phyloP scores from a whole-genome alignment of 1,284 basidiomycete species.

The Rhodotorula sp. region DNA sequence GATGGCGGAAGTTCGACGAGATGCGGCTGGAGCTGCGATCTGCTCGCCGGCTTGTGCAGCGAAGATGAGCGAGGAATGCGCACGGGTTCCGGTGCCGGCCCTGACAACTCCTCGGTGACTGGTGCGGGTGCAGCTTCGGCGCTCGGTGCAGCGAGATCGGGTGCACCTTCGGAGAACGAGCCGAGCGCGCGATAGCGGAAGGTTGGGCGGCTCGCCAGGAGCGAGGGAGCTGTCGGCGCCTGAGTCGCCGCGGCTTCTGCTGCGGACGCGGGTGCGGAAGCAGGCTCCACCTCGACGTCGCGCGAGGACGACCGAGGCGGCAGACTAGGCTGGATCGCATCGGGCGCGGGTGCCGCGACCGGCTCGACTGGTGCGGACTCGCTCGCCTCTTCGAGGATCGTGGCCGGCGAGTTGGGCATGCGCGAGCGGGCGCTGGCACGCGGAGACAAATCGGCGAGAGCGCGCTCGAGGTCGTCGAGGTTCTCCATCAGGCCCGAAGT shows the following conservation, averaged over 20 bases:
- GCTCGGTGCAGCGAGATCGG: background rate
- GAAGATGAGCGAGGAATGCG: slow-evolving; percentile 30
- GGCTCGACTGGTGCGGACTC: background rate
- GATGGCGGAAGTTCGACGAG: slow-evolving; percentile 34
- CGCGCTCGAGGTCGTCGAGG: slow-evolving; percentile 45
- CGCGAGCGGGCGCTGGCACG: slow-evolving; percentile 7
- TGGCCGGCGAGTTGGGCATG: background rate
- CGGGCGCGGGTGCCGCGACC: background rate
- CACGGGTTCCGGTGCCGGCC: background rate
- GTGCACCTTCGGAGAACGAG: background rate
- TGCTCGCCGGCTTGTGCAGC: slow-evolving; percentile 11
- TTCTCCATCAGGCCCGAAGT: slow-evolving; percentile 43
- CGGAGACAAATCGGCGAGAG: slow-evolving; percentile 43
- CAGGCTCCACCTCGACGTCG: background rate
- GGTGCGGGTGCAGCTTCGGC: background rate
- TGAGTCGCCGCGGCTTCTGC: background rate
- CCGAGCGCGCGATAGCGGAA: slow-evolving; percentile 21
- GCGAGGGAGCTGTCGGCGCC: background rate
- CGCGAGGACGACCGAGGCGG: background rate
- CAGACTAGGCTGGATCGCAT: background rate
- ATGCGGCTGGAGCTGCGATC: background rate
- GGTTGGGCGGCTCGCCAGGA: slow-evolving; percentile 12
- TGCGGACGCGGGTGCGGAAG: background rate
- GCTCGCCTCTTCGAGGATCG: slow-evolving; percentile 3
- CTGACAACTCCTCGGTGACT: background rate